Conservation (phyloP, 495 filamentous ascomycete genomes). For the Parathielavia hyrcaniae region DNA sequence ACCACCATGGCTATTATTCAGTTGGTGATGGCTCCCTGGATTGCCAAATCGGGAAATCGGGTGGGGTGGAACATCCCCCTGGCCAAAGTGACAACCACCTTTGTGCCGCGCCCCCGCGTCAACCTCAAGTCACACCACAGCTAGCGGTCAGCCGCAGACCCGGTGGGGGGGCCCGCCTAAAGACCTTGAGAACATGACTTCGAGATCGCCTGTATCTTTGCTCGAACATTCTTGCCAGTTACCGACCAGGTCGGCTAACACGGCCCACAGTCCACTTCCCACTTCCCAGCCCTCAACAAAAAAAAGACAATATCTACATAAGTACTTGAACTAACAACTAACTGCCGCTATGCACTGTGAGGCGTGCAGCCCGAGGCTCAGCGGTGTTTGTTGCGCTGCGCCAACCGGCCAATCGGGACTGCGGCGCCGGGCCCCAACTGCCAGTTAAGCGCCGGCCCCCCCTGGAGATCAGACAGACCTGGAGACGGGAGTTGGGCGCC, state of each 20-base stretch:
- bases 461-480: too few relatives aligned
- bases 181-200: background rate
- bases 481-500: too few relatives aligned
- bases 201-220: background rate
- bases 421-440: background rate
- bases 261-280: too few relatives aligned
- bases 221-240: background rate
- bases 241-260: background rate
- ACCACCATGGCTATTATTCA: too few relatives aligned
- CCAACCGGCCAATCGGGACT: background rate
- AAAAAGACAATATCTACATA: too few relatives aligned
- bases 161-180: background rate
- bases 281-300: too few relatives aligned
- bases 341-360: background rate
- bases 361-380: too few relatives aligned
- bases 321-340: too few relatives aligned
- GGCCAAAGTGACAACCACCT: background rate
- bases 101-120: constrained; percentile 10
- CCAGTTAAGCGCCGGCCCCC: background rate
- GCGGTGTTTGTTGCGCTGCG: background rate
- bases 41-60: constrained; percentile 3
- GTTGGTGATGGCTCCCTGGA: background rate
- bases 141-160: background rate
- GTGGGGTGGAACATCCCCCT: too few relatives aligned
- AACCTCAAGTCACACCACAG: background rate